These are phyloP conservation scores for Tilletia walkeri DNA, from an alignment of 1,284 basidiomycete species.

Conservation along the genomic window DNA sequence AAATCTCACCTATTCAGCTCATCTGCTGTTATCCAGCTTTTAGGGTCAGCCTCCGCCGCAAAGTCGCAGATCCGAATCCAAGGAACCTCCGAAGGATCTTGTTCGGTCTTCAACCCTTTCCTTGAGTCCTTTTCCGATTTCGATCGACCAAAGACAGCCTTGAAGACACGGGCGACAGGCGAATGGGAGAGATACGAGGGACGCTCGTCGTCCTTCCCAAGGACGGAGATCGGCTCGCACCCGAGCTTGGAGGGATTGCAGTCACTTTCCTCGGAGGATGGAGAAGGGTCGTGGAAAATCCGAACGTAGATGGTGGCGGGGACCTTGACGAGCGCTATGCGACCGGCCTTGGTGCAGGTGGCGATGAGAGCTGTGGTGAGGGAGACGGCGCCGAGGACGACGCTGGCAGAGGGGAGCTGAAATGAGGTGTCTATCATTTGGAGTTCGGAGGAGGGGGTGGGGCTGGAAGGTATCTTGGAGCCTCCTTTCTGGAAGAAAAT, in stretches of 20 bases:
- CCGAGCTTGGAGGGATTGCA: not conserved
- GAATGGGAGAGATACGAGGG: slow-evolving; percentile 6
- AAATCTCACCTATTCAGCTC: slow-evolving; percentile 2
- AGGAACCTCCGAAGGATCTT: not conserved
- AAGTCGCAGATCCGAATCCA: slow-evolving; percentile 15
- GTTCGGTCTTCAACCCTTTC: not conserved
- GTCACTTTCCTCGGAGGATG: not conserved
- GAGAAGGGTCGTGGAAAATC: not conserved
- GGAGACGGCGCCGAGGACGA: not conserved
- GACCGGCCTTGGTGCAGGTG: not conserved
- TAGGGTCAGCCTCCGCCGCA: slow-evolving; percentile 6
- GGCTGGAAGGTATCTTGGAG: too few species aligned
- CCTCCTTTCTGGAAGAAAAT: too few species aligned
- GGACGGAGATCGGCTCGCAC: not conserved
- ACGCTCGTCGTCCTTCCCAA: not conserved
- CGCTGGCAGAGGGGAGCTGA: not conserved
- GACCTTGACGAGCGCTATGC: not conserved
- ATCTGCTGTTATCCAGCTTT: not conserved
- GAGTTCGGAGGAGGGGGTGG: too few species aligned
- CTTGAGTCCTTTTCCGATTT: not conserved
- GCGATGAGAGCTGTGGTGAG: not conserved
- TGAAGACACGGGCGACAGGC: not conserved
- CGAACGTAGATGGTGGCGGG: not conserved
- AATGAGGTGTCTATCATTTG: too few species aligned
- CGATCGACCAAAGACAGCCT: slow-evolving; percentile 2